Conservation (phyloP, 345 rosid genomes). For the Salix udensis region DNA sequence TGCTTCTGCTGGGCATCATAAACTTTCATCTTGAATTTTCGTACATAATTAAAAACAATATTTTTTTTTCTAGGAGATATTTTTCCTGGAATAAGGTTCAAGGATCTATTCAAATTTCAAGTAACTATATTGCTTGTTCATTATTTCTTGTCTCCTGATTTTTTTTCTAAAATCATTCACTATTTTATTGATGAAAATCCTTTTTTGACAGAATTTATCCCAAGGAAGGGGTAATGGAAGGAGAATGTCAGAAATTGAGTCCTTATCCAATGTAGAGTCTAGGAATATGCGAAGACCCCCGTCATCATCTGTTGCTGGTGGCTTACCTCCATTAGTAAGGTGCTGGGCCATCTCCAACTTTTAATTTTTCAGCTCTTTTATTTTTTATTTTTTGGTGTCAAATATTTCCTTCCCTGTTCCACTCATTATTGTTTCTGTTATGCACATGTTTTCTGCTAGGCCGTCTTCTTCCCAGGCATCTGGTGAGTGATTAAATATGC, state of each 20-base stretch:
- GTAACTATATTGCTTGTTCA: not conserved
- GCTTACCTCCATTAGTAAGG: slow-evolving; percentile 91
- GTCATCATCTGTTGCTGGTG: slow-evolving; percentile 76
- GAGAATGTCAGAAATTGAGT: slow-evolving; percentile 59
- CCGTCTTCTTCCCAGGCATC: slow-evolving; percentile 55
- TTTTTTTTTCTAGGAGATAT: not conserved
- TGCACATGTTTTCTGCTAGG: slow-evolving; percentile 36
- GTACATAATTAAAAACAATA: not conserved
- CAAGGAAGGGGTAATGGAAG: slow-evolving; percentile 60
- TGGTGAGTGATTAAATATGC: slow-evolving; percentile 47
- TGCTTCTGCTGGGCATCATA: not conserved
- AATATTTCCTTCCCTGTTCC: not conserved
- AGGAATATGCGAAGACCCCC: slow-evolving; percentile 63
- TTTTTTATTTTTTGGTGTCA: not conserved
- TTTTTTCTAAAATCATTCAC: not conserved
- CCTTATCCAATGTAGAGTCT: slow-evolving; percentile 51
- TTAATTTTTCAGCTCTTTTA: not conserved
- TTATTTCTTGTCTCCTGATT: not conserved
- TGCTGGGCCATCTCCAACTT: slow-evolving; percentile 24
- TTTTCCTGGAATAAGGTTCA: not conserved
- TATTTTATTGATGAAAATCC: not conserved
- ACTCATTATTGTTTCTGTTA: slow-evolving; percentile 15
- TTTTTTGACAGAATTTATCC: slow-evolving; percentile 53
- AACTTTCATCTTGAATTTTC: not conserved
- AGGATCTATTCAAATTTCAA: not conserved